These are phyloP conservation scores for Annulohypoxylon stygium DNA, from an alignment of 495 filamentous ascomycete genomes.

Conservation along the genomic window DNA sequence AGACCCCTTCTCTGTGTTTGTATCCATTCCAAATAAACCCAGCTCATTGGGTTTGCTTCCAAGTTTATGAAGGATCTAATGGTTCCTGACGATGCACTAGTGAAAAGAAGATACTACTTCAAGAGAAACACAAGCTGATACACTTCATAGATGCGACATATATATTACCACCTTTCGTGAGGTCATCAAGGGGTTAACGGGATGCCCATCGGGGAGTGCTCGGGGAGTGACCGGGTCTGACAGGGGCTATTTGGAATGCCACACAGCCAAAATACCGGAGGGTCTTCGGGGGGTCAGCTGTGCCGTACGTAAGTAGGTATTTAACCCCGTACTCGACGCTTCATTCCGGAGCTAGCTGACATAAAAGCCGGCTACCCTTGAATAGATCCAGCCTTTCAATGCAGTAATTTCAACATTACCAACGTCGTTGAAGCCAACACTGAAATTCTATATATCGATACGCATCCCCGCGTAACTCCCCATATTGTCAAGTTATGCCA, in stretches of 20 bases:
- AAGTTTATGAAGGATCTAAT: neutral
- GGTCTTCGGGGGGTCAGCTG: slow-evolving; percentile 1
- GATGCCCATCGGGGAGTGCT: neutral
- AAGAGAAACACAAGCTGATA: neutral
- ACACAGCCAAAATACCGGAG: slow-evolving; percentile 10
- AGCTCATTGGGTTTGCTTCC: neutral
- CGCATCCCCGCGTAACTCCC: neutral
- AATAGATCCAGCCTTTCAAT: neutral
- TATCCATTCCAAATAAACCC: slow-evolving; percentile 14
- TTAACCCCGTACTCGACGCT: slow-evolving; percentile 7
- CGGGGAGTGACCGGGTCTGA: neutral
- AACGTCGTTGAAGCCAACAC: neutral
- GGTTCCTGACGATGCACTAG: neutral
- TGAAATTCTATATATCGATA: neutral
- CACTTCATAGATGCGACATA: neutral
- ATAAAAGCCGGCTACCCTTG: slow-evolving; percentile 31
- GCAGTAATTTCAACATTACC: neutral
- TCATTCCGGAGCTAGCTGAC: slow-evolving; percentile 26
- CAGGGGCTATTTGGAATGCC: neutral
- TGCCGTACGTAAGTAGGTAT: neutral
- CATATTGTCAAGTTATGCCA: neutral
- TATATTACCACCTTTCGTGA: neutral
- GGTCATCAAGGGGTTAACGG: neutral
- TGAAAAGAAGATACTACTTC: neutral
- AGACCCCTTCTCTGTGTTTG: slow-evolving; percentile 22